Evolutionary conservation across 2,329 filamentous ascomycete species (phyloP).

Genomic region (Ustulina deusta): DNA sequence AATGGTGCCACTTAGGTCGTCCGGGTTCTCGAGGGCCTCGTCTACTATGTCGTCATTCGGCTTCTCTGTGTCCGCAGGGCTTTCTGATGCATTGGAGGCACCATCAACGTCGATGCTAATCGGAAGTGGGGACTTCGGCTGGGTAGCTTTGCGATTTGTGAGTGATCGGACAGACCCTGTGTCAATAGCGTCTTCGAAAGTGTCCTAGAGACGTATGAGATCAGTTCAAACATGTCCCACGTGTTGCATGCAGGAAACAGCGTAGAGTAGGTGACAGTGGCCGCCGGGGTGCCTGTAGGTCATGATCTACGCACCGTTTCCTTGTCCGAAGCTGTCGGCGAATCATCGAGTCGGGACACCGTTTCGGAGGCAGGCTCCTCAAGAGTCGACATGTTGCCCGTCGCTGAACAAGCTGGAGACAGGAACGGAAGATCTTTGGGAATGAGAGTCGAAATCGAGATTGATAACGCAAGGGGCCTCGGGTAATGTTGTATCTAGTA

Average conservation of each 20-base stretch:
- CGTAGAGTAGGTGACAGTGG: slow-evolving; percentile 30
- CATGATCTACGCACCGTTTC: slow-evolving; percentile 53
- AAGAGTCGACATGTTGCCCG: slow-evolving; percentile 49
- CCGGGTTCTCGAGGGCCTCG: slow-evolving; percentile 36
- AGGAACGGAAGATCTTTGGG: slow-evolving; percentile 6
- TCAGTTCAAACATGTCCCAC: slow-evolving; percentile 34
- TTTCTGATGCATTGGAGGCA: slow-evolving; percentile 37
- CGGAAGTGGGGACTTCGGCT: slow-evolving; percentile 51
- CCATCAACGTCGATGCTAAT: slow-evolving; percentile 46
- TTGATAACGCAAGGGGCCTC: slow-evolving; percentile 13
- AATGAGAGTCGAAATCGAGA: slow-evolving; percentile 8
- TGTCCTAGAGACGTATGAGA: slow-evolving; percentile 65
- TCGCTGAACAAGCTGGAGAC: slow-evolving; percentile 28
- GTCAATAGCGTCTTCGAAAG: slow-evolving; percentile 86
- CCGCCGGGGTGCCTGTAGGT: slow-evolving; percentile 26
- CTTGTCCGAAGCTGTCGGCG: slow-evolving; percentile 53
- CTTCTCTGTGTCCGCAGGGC: slow-evolving; percentile 42
- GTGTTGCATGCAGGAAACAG: slow-evolving; percentile 30
- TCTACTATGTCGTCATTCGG: slow-evolving; percentile 41
- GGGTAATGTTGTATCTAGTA: slow-evolving; percentile 22
- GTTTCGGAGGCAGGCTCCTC: slow-evolving; percentile 47
- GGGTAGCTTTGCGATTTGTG: slow-evolving; percentile 61
- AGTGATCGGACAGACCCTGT: slow-evolving; percentile 73
- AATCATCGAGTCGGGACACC: slow-evolving; percentile 45
- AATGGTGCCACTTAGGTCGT: slow-evolving; percentile 35